phyloP scores from a whole-genome alignment of 805 yeast genomes.

The Metschnikowia aberdeeniae region DNA sequence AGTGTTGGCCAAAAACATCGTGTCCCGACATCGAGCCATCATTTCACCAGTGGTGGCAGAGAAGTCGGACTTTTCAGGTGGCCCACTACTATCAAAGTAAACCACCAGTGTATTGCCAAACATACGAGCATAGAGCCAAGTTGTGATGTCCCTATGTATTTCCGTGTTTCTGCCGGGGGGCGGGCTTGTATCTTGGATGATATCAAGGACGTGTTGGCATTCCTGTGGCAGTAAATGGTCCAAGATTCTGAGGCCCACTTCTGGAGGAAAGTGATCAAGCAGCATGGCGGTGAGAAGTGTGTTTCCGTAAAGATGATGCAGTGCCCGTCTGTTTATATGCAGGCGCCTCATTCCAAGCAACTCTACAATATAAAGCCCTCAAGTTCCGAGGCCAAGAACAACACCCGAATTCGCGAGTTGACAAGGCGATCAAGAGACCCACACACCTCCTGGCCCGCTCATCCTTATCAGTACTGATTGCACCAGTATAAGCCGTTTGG shows the following conservation, averaged over 20 bases:
- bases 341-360: background rate
- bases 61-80: slow-evolving; percentile 7
- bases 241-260: slow-evolving; percentile 11
- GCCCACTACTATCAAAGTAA: slow-evolving; percentile 5
- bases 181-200: background rate
- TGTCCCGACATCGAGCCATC: slow-evolving; percentile 4
- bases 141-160: background rate
- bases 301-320: slow-evolving; percentile 1
- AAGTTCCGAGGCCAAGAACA: too few species aligned
- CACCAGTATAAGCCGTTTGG: too few species aligned
- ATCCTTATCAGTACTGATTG: too few species aligned
- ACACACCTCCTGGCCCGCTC: too few species aligned
- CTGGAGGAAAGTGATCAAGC: slow-evolving; percentile 9
- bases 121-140: slow-evolving; percentile 10
- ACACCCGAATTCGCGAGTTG: too few species aligned
- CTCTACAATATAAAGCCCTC: too few species aligned
- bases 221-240: slow-evolving; percentile 11
- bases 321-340: background rate
- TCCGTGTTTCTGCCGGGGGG: background rate
- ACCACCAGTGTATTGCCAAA: slow-evolving; percentile 9
- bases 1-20: slow-evolving; percentile 4
- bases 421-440: too few species aligned
- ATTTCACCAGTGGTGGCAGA: slow-evolving; percentile 9
- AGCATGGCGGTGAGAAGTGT: background rate
- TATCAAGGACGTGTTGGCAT: background rate